These are phyloP conservation scores for Bondarzewia mesenterica DNA, from an alignment of 1,284 basidiomycete species.

Conservation along the genomic window DNA sequence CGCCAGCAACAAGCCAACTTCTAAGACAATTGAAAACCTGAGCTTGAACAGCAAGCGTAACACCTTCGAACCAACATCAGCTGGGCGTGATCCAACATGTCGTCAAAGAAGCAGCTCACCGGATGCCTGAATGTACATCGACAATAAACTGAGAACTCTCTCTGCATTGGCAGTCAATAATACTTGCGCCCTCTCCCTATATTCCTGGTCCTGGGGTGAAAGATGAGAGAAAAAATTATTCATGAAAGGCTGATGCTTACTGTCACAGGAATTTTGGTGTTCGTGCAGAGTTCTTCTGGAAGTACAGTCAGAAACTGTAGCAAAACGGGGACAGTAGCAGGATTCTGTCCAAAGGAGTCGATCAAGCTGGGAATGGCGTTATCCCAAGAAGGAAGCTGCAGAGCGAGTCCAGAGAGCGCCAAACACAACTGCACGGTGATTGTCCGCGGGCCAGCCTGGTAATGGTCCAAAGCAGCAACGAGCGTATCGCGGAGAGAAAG, in stretches of 20 bases:
- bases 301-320: conserved; percentile 89
- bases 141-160: conserved; percentile 71
- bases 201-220: conserved; percentile 80
- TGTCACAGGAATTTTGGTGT: conserved; percentile 83
- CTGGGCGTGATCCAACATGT: conserved; percentile 5
- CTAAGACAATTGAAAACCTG: conserved; percentile 85
- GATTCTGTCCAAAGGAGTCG: conserved; percentile 79
- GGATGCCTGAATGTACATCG: conserved; percentile 85
- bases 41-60: conserved; percentile 75
- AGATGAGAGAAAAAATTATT: conserved; percentile 1
- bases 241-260: conserved; percentile 39
- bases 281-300: conserved; percentile 85
- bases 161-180: conserved; percentile 71
- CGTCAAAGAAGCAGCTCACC: conserved; percentile 44
- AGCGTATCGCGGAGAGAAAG: conserved; percentile 85
- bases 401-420: conserved; percentile 83
- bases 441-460: conserved; percentile 72
- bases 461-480: conserved; percentile 63
- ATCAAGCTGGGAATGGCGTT: conserved; percentile 80
- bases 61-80: conserved; percentile 41
- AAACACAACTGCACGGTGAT: conserved; percentile 89
- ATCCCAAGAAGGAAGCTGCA: conserved; percentile 89
- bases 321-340: conserved; percentile 75
- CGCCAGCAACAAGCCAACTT: conserved; percentile 86
- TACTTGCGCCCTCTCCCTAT: conserved; percentile 52